Base-by-base conservation (phyloP, 2,329 filamentous ascomycete genomes). In the Trichoderma sp. region DNA sequence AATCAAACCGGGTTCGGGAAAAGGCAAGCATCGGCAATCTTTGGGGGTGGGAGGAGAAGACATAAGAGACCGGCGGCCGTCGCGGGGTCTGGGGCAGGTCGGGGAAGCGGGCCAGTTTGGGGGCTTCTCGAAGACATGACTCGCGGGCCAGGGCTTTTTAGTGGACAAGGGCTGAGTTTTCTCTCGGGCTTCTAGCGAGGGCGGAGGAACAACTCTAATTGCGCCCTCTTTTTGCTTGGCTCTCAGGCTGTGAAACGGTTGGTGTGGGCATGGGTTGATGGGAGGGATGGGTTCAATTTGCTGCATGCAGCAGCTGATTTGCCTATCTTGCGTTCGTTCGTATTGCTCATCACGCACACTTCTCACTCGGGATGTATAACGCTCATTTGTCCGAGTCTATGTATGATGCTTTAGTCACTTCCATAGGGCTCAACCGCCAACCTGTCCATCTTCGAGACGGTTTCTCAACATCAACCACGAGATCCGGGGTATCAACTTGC, bases 81-180 rank as follows among this genome's bases (percentile, higher is more conserved):
- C 41, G 69, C 60, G 69, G 69, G 60, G 69, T 73, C 69, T n/a
- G 69, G 69, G 69, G 69, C 38, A 73, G 56, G n/a, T 64, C 41
- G 69, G 69, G 69, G 69, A 65, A 73, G 69, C 69, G 69, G 69
- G 60, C 59, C 33, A 31, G 18, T 64, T 72, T 33, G 33, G 35
- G 38, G 35, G 9, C 35, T 29, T 71, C 27, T 62, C 24, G 9
- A 29, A 3, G 41, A 56, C 69, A 73, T 73, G 69, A 73, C 69
- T 73, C 69, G 69, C 60, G 60, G 31, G 24, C 31, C 41, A 50
- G 29, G 41, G 29, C 9, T 16, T 71, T 8, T 27, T 38, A 21
- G 63, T 21, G 35, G 9, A 12, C 50, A 56, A 56, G 50, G 50
- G 21, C 21, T 27, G 6, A 9, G 35, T 33, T 65, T 73, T 72